Evolutionary conservation across 73 alveolate genomes (phyloP).

Genomic region (Tetrahymena malaccensis): DNA sequence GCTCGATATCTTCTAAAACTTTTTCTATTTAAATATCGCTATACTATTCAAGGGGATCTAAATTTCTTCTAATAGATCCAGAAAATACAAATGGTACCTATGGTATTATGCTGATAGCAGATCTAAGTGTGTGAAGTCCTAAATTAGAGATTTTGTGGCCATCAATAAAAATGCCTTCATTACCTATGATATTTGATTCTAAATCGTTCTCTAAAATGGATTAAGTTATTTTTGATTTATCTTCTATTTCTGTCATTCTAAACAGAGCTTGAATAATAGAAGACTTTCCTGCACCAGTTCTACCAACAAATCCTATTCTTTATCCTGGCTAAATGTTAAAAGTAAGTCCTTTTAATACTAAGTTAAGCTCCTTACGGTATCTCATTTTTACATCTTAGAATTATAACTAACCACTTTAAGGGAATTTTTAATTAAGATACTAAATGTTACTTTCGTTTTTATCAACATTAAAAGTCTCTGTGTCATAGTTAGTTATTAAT

Average conservation of each 20-base stretch:
- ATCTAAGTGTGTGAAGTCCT: slow-evolving; percentile 54
- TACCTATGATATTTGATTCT: not conserved
- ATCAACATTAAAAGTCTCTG: not conserved
- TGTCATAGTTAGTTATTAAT: not conserved
- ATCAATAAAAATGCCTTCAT: slow-evolving; percentile 59
- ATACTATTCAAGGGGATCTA: slow-evolving; percentile 61
- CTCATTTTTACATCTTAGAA: slow-evolving; percentile 48
- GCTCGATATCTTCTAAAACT: slow-evolving; percentile 22
- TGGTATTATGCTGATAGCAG: slow-evolving; percentile 61
- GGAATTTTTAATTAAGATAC: slow-evolving; percentile 26
- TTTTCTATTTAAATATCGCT: not conserved
- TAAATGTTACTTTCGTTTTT: not conserved
- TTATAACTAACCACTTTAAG: slow-evolving; percentile 52
- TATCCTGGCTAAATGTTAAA: slow-evolving; percentile 35
- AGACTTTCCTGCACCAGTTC: slow-evolving; percentile 85
- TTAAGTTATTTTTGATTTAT: slow-evolving; percentile 31
- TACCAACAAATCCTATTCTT: slow-evolving; percentile 73
- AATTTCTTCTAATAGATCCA: slow-evolving; percentile 61
- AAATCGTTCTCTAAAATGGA: slow-evolving; percentile 30
- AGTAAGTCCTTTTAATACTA: slow-evolving; percentile 38
- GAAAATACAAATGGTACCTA: slow-evolving; percentile 65
- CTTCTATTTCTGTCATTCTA: slow-evolving; percentile 67
- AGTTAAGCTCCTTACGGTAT: slow-evolving; percentile 44
- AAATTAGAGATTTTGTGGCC: slow-evolving; percentile 58
- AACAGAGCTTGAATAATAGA: slow-evolving; percentile 64